Conservation (phyloP, 345 rosid species). For the Dovyalis caffra region DNA sequence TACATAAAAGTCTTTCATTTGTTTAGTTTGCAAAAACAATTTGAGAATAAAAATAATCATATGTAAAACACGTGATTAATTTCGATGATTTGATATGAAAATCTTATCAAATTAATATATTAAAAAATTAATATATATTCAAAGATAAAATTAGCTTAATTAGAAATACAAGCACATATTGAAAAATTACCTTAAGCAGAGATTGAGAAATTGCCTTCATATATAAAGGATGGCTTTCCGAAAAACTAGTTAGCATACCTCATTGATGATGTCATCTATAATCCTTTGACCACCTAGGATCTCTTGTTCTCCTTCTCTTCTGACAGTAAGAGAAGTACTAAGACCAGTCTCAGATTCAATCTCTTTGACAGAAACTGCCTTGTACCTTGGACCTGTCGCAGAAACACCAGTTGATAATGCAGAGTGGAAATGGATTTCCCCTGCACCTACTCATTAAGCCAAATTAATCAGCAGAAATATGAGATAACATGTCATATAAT, state of each 20-base stretch:
- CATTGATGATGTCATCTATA: conserved; percentile 40
- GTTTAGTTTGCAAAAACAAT: too few species aligned
- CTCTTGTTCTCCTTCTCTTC: conserved; percentile 55
- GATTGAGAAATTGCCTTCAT: too few species aligned
- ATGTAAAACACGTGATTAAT: too few species aligned
- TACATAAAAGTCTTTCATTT: too few species aligned
- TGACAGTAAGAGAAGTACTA: conserved; percentile 64
- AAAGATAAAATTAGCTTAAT: too few species aligned
- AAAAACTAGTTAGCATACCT: conserved; percentile 39
- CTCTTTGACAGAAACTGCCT: conserved; percentile 53
- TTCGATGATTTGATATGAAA: too few species aligned
- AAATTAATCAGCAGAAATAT: conserved; percentile 9
- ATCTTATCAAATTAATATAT: too few species aligned
- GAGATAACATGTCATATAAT: neutral
- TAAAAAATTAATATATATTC: too few species aligned
- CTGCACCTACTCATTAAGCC: conserved; percentile 43
- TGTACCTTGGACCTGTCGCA: conserved; percentile 53
- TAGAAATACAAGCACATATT: too few species aligned
- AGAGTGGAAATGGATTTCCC: conserved; percentile 59
- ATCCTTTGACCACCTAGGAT: conserved; percentile 67
- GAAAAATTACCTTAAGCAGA: too few species aligned
- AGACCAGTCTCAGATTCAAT: neutral
- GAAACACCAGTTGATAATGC: conserved; percentile 63
- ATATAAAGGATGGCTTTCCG: neutral
- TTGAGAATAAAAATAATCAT: too few species aligned